A percentile compares a stretch with the other conserved stretches of the same genome.
Evolutionary conservation across 208 protist species (phyloP).

Genomic region (Strigomonas galati): DNA sequence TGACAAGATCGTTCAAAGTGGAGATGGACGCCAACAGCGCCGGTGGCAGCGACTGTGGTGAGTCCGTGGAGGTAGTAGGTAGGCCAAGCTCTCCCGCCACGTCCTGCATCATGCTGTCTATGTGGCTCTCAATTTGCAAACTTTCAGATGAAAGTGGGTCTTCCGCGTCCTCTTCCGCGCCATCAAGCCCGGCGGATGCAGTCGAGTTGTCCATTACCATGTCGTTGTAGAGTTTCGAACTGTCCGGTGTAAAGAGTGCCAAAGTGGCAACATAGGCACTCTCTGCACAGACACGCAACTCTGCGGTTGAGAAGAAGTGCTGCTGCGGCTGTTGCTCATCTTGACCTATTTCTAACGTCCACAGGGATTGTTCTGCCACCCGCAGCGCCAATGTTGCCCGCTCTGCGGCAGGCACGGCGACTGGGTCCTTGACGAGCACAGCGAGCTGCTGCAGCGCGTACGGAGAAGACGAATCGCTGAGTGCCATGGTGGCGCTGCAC

Average conservation of each 20-base stretch:
- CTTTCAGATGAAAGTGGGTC: not conserved
- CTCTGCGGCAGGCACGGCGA: not conserved
- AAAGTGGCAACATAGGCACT: not conserved
- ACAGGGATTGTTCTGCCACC: constrained; percentile 1
- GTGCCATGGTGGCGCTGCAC: not conserved
- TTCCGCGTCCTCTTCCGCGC: not conserved
- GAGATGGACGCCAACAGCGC: not conserved
- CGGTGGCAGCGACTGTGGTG: not conserved
- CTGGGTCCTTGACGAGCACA: not conserved
- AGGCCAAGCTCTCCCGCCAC: not conserved
- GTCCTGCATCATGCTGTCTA: not conserved
- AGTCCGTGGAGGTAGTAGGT: too few relatives aligned
- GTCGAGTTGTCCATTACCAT: not conserved
- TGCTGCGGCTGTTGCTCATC: not conserved
- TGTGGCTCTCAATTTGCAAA: not conserved
- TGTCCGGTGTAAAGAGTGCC: not conserved
- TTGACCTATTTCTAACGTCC: not conserved
- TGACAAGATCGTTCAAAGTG: not conserved
- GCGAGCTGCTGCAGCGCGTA: not conserved
- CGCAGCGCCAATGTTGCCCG: not conserved
- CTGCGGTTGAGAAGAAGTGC: not conserved
- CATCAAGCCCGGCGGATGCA: too few relatives aligned
- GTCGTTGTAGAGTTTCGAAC: not conserved
- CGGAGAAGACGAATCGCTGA: not conserved
- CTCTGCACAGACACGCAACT: not conserved